phyloP scores from a whole-genome alignment of 2,329 filamentous ascomycete species.

The Corynespora cassiicola region DNA sequence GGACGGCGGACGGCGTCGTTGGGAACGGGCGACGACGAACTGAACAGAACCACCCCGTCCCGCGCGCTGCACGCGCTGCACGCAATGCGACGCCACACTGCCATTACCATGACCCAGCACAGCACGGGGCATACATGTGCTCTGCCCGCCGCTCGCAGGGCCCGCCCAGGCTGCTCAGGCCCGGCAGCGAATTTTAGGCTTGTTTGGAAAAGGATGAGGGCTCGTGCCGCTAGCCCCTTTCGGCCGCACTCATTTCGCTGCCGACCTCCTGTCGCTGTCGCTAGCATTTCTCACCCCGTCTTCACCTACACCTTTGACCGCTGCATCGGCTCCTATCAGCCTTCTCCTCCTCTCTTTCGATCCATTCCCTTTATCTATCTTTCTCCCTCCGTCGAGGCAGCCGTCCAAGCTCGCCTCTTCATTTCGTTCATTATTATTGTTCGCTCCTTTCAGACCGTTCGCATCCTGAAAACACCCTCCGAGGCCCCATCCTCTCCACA shows the following conservation, averaged over 20 bases:
- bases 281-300: slow-evolving; percentile 38
- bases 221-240: slow-evolving; percentile 33
- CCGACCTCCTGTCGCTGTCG: slow-evolving; percentile 40
- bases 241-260: slow-evolving; percentile 40
- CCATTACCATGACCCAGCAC: too few relatives aligned
- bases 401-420: slow-evolving; percentile 39
- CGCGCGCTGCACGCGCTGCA: slow-evolving; percentile 15
- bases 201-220: slow-evolving; percentile 24
- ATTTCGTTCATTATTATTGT: slow-evolving; percentile 48
- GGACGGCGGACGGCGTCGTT: slow-evolving; percentile 5
- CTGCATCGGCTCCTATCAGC: slow-evolving; percentile 15
- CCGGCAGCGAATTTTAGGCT: too few relatives aligned
- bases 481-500: slow-evolving; percentile 27
- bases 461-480: slow-evolving; percentile 39
- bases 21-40: too few relatives aligned
- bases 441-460: slow-evolving; percentile 44
- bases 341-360: slow-evolving; percentile 38
- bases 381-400: slow-evolving; percentile 40
- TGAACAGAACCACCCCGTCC: too few relatives aligned
- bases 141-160: slow-evolving; percentile 21
- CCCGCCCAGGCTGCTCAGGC: slow-evolving; percentile 4
- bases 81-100: slow-evolving; percentile 27
- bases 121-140: too few relatives aligned
- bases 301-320: slow-evolving; percentile 30
- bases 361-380: slow-evolving; percentile 43